Evolutionary conservation across 2,329 filamentous ascomycete species (phyloP).

Genomic region (Coniochaeta sp.): DNA sequence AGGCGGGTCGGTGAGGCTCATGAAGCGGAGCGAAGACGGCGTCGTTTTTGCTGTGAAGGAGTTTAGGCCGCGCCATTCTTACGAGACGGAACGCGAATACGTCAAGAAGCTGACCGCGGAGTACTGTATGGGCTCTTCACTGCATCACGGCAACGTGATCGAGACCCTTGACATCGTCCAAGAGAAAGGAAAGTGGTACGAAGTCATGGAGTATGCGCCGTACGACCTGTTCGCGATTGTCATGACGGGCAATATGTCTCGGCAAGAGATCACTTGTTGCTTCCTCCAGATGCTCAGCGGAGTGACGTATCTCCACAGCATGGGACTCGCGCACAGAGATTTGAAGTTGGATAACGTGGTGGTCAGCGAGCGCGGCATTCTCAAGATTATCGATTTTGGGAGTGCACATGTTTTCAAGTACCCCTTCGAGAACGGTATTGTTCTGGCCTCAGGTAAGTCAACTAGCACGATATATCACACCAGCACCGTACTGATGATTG

Average conservation of each 20-base stretch:
- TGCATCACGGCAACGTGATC: conserved; percentile 97
- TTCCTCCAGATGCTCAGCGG: conserved; percentile 94
- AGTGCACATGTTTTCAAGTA: conserved; percentile 96
- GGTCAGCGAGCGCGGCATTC: conserved; percentile 90
- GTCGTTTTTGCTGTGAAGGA: conserved; percentile 97
- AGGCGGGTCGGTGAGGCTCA: conserved; percentile 85
- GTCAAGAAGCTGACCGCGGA: conserved; percentile 97
- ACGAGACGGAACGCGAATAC: conserved; percentile 92
- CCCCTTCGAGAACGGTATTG: conserved; percentile 86
- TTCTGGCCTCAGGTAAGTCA: conserved; percentile 67
- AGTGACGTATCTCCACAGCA: conserved; percentile 88
- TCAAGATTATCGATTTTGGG: conserved; percentile 99
- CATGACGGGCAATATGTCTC: conserved; percentile 96
- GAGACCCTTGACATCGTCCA: conserved; percentile 95
- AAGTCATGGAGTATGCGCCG: conserved; percentile 98
- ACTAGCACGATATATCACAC: background rate
- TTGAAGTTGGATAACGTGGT: conserved; percentile 97
- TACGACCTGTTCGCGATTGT: conserved; percentile 96
- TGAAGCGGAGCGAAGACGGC: conserved; percentile 88
- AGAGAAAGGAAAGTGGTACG: conserved; percentile 91
- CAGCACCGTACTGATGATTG: background rate
- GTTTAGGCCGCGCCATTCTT: conserved; percentile 83
- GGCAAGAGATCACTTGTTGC: conserved; percentile 82
- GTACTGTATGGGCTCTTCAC: conserved; percentile 93
- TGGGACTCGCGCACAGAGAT: conserved; percentile 91